Conservation (phyloP, 345 rosid genomes). For the Anastatica hierochuntica region DNA sequence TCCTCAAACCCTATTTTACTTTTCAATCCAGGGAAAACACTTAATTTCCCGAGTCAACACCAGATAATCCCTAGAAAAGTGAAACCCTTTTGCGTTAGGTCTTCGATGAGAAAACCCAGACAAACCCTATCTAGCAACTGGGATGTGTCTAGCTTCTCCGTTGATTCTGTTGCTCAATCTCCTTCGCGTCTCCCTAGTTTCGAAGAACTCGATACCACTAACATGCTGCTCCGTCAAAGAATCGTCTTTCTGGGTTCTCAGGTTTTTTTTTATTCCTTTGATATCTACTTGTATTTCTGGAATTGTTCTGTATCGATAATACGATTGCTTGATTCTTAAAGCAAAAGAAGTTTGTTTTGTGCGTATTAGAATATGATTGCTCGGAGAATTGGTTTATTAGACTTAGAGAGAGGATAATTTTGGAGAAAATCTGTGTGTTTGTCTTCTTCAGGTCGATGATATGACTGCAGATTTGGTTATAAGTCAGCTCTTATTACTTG, state of each 20-base stretch:
- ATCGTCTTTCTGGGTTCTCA: constrained; percentile 76
- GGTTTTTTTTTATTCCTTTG: constrained; percentile 24
- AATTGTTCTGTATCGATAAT: not conserved
- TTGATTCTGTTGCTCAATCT: constrained; percentile 32
- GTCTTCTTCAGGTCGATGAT: constrained; percentile 61
- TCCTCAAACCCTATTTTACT: constrained; percentile 4
- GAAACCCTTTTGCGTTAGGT: constrained; percentile 34
- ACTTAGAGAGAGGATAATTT: no score
- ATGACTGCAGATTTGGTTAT: constrained; percentile 73
- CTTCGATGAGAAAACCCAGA: constrained; percentile 26
- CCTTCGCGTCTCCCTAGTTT: constrained; percentile 54
- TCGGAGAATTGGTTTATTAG: not conserved
- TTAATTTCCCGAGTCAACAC: not conserved
- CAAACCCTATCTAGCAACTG: constrained; percentile 54
- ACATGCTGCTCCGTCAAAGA: constrained; percentile 92
- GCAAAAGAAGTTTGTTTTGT: not conserved
- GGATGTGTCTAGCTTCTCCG: constrained; percentile 50
- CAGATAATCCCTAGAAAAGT: constrained; percentile 15
- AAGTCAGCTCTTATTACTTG: constrained; percentile 83
- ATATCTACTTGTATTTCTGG: no score
- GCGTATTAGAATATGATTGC: not conserved
- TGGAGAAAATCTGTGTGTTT: no score
- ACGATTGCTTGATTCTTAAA: not conserved
- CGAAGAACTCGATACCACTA: constrained; percentile 77
- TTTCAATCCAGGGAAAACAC: not conserved